Evolutionary conservation across 2,329 filamentous ascomycete species (phyloP).

Genomic region (Lachnellula subtilissima): DNA sequence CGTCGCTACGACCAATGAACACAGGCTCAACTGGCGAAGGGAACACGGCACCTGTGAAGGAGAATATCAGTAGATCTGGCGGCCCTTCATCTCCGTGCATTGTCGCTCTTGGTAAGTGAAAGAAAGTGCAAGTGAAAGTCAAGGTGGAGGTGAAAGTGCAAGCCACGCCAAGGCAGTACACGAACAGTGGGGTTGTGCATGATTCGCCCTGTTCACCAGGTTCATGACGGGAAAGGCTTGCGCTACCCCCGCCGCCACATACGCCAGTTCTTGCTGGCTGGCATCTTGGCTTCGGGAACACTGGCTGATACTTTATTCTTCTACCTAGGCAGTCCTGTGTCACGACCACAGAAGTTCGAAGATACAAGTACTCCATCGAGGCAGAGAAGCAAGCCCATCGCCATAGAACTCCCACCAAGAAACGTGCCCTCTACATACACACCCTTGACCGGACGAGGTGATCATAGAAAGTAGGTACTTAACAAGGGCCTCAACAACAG

Average conservation of each 20-base stretch:
- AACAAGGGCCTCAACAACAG: not conserved
- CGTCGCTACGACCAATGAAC: conserved; percentile 12
- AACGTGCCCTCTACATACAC: conserved; percentile 42
- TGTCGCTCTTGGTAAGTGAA: conserved; percentile 17
- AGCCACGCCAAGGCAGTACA: not conserved
- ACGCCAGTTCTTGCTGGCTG: conserved; percentile 2
- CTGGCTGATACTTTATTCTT: not conserved
- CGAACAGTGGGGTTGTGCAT: conserved; percentile 1
- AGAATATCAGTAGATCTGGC: conserved; percentile 6
- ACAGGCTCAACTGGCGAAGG: not conserved
- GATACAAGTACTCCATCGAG: conserved; percentile 15
- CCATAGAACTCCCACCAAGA: conserved; percentile 41
- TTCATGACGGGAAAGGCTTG: conserved; percentile 14
- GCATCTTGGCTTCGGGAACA: not conserved
- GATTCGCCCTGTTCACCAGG: not conserved
- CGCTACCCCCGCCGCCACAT: conserved; percentile 16
- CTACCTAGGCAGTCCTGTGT: conserved; percentile 6
- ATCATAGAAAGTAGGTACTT: conserved; percentile 49
- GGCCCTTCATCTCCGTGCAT: conserved; percentile 4
- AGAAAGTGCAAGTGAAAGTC: not conserved
- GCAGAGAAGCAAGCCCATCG: conserved; percentile 45
- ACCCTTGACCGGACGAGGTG: conserved; percentile 51
- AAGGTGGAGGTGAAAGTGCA: conserved; percentile 3
- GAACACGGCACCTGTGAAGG: conserved; percentile 2
- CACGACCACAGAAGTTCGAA: not conserved